Conservation (phyloP, 495 filamentous ascomycete genomes). For the Jackrogersella multiformis region DNA sequence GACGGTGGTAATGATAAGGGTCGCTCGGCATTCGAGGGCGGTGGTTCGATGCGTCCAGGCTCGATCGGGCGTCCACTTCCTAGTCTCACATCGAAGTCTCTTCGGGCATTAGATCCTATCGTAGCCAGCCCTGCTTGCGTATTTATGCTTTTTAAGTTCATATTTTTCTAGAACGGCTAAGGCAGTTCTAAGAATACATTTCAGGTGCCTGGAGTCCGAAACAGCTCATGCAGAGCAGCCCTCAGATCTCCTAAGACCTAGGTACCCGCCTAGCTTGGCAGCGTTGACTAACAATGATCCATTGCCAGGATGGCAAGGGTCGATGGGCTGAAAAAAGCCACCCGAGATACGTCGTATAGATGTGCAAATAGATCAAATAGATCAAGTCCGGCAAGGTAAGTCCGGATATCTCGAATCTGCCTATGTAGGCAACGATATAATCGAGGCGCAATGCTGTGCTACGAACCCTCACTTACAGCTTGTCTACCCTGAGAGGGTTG, state of each 20-base stretch:
- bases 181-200: conserved; percentile 16
- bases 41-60: conserved; percentile 25
- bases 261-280: background rate
- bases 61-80: conserved; percentile 28
- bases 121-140: conserved; percentile 16
- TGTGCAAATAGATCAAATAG: background rate
- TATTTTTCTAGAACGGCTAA: conserved; percentile 26
- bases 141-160: conserved; percentile 33
- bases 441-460: conserved; percentile 2
- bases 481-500: background rate
- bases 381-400: conserved; percentile 19
- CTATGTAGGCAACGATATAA: conserved; percentile 8
- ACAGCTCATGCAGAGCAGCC: conserved; percentile 14
- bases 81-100: conserved; percentile 33
- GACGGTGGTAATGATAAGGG: conserved; percentile 12
- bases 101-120: conserved; percentile 29
- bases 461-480: background rate
- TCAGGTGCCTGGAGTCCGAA: conserved; percentile 22
- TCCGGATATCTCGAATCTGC: conserved; percentile 18
- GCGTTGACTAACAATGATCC: conserved; percentile 2
- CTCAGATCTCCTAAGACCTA: background rate
- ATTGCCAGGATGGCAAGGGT: background rate
- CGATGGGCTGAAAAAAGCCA: conserved; percentile 22
- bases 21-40: conserved; percentile 21
- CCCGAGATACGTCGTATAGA: conserved; percentile 14